Percentiles rank a stretch among this genome's conserved stretches.
Evolutionary conservation across 2,329 filamentous ascomycete species (phyloP).

Genomic region (Xylariaceae sp.): DNA sequence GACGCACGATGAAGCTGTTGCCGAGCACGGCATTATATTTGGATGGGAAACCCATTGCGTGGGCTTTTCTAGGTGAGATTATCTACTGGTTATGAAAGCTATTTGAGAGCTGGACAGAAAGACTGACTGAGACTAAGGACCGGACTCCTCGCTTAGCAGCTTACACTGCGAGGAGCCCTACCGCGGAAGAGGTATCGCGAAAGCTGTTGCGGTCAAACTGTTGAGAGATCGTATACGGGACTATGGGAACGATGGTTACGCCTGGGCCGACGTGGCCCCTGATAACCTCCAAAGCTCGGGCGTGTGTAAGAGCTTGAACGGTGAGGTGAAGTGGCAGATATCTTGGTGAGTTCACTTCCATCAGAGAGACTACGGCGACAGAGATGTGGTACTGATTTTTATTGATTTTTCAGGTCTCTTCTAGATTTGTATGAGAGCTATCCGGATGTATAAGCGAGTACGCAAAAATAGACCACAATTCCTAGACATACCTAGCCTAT

Average conservation of each 20-base stretch:
- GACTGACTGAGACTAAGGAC: conserved; percentile 33
- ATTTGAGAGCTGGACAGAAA: neutral
- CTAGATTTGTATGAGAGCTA: conserved; percentile 29
- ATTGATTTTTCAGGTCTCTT: conserved; percentile 23
- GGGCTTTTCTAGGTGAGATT: conserved; percentile 53
- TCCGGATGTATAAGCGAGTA: conserved; percentile 16
- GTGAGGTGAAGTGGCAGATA: conserved; percentile 48
- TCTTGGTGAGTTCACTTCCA: conserved; percentile 48
- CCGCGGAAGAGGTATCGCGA: conserved; percentile 58
- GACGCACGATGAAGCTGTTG: conserved; percentile 25
- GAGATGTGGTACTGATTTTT: conserved; percentile 6
- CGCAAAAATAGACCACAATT: neutral
- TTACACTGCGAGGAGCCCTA: conserved; percentile 58
- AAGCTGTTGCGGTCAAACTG: conserved; percentile 53
- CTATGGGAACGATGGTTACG: conserved; percentile 46
- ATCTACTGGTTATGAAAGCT: conserved; percentile 21
- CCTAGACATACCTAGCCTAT: conserved; percentile 13
- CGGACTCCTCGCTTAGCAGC: conserved; percentile 57
- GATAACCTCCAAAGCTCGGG: conserved; percentile 56
- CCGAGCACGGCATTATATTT: conserved; percentile 45
- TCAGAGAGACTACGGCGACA: neutral
- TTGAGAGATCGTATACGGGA: conserved; percentile 45
- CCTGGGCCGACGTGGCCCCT: conserved; percentile 58
- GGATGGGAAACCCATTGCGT: conserved; percentile 49
- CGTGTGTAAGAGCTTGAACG: conserved; percentile 58